phyloP scores from a whole-genome alignment of 495 filamentous ascomycete genomes.

The Penicillium samsonianum region DNA sequence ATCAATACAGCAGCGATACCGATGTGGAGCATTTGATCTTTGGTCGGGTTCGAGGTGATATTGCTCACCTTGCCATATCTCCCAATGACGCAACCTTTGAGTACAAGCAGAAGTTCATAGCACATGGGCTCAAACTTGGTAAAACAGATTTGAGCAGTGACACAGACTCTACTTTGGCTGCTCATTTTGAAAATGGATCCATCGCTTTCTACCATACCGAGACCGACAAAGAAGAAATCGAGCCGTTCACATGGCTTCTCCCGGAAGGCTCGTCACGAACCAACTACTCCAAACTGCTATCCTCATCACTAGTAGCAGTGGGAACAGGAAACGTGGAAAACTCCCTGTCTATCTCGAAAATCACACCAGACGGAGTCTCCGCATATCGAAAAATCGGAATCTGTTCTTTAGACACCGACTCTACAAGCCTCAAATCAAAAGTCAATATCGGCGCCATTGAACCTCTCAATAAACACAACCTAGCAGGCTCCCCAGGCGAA shows the following conservation, averaged over 20 bases:
- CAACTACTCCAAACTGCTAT: conserved; percentile 56
- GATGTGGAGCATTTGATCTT: conserved; percentile 44
- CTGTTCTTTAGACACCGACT: conserved; percentile 22
- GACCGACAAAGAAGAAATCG: conserved; percentile 28
- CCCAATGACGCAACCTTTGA: conserved; percentile 28
- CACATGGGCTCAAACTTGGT: conserved; percentile 32
- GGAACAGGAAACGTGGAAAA: conserved; percentile 48
- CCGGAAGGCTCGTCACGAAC: conserved; percentile 34
- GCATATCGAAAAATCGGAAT: conserved; percentile 37
- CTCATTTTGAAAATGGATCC: conserved; percentile 44
- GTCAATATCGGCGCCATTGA: conserved; percentile 53
- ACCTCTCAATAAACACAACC: conserved; percentile 43
- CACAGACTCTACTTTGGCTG: conserved; percentile 44
- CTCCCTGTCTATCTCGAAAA: conserved; percentile 51
- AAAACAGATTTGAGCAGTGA: conserved; percentile 36
- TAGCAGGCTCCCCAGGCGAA: conserved; percentile 40
- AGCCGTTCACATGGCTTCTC: conserved; percentile 41
- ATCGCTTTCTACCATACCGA: conserved; percentile 51
- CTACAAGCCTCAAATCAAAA: conserved; percentile 12
- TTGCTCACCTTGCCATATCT: conserved; percentile 39
- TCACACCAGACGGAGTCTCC: conserved; percentile 44
- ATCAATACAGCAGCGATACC: conserved; percentile 34
- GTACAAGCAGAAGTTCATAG: conserved; percentile 36
- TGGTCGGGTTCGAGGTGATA: conserved; percentile 42
- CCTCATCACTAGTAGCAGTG: conserved; percentile 49